Percentiles rank a stretch among this genome's conserved stretches.
Evolutionary conservation across 331 rosid species (phyloP).

Genomic region (Saraca asoca): DNA sequence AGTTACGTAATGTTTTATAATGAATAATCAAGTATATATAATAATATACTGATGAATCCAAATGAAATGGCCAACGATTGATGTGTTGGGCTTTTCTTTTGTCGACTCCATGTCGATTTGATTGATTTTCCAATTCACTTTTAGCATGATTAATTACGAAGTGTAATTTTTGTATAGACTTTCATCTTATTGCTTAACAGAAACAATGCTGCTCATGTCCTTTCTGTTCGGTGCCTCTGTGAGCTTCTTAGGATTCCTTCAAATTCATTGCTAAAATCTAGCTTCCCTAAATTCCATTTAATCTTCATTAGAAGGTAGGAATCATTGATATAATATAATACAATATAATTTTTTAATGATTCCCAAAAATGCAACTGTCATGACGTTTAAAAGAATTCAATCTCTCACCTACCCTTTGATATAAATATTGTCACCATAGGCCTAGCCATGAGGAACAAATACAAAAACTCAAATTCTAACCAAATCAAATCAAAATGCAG

Average conservation of each 20-base stretch:
- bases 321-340: no score
- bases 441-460: constrained; percentile 33
- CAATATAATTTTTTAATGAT: constrained; percentile 26
- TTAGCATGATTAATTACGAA: no score
- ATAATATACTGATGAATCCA: neutral
- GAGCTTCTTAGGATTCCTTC: constrained; percentile 40
- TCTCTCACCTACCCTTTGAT: constrained; percentile 48
- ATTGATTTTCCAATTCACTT: no score
- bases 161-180: no score
- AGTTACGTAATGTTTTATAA: neutral
- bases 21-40: neutral
- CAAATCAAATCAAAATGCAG: constrained; percentile 24
- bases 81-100: neutral
- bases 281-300: constrained; percentile 27
- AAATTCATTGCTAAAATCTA: constrained; percentile 11
- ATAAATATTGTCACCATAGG: constrained; percentile 28
- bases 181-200: no score
- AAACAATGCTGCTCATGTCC: neutral
- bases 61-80: neutral
- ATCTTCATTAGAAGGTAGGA: neutral
- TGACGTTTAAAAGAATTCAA: constrained; percentile 35
- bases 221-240: neutral
- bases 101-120: no score
- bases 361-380: constrained; percentile 44
- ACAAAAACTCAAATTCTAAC: constrained; percentile 34